Evolutionary conservation across 192 early-diverging fungal genomes (phyloP).

Genomic region (Entomortierella parvispora): DNA sequence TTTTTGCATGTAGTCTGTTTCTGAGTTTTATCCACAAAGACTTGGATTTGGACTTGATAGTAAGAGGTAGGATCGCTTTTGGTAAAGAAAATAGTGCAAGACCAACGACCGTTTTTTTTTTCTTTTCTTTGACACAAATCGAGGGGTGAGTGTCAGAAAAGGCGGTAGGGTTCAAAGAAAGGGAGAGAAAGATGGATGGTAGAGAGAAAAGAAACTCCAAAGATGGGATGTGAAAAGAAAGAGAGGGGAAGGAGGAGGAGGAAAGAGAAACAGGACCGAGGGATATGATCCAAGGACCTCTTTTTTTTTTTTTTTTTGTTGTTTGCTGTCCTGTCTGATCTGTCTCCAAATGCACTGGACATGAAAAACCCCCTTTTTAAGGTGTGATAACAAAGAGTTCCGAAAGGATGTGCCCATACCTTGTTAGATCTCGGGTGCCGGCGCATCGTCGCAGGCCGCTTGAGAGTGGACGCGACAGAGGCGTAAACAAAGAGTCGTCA

Average conservation of each 20-base stretch:
- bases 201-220: slow-evolving; percentile 6
- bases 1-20: neutral
- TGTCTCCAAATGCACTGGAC: too few species aligned
- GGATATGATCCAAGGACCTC: too few species aligned
- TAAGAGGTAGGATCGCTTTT: too few species aligned
- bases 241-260: too few species aligned
- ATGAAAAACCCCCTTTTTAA: too few species aligned
- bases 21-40: too few species aligned
- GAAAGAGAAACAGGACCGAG: too few species aligned
- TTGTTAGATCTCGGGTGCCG: slow-evolving; percentile 42
- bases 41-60: too few species aligned
- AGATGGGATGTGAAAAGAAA: neutral
- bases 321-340: too few species aligned
- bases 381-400: neutral
- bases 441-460: slow-evolving; percentile 46
- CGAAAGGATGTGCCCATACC: slow-evolving; percentile 9
- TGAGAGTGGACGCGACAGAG: slow-evolving; percentile 16
- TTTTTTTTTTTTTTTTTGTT: too few species aligned
- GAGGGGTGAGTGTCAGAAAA: neutral
- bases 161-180: neutral
- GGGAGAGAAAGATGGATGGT: neutral
- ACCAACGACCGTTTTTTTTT: too few species aligned
- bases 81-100: too few species aligned
- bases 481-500: slow-evolving; percentile 10
- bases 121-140: neutral